Conservation (phyloP, 768 basidiomycete genomes). For the Imleria badia region DNA sequence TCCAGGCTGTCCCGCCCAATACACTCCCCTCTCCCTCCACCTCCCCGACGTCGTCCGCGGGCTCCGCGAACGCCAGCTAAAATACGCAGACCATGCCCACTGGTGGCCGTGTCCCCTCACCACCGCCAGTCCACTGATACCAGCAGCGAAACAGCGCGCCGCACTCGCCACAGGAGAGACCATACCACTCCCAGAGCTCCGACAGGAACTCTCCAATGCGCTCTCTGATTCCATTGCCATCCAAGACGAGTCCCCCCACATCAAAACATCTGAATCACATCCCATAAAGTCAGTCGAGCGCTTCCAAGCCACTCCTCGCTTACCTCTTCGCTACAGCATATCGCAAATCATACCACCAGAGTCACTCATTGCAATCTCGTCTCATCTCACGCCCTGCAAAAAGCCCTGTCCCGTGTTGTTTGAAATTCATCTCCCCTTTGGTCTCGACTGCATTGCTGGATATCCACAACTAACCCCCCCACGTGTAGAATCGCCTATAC, state of each 20-base stretch:
- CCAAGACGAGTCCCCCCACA: background rate
- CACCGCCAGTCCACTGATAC: slow-evolving; percentile 12
- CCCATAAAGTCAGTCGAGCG: slow-evolving; percentile 71
- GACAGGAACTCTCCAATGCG: slow-evolving; percentile 52
- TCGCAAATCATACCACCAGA: slow-evolving; percentile 58
- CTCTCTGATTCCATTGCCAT: slow-evolving; percentile 44
- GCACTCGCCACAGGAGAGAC: slow-evolving; percentile 20
- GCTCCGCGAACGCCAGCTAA: slow-evolving; percentile 52
- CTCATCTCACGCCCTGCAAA: slow-evolving; percentile 28
- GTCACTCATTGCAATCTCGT: slow-evolving; percentile 42
- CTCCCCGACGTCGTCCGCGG: slow-evolving; percentile 56
- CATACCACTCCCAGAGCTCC: slow-evolving; percentile 32
- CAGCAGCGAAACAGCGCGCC: slow-evolving; percentile 23
- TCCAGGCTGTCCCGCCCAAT: slow-evolving; percentile 54
- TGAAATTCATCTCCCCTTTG: slow-evolving; percentile 32
- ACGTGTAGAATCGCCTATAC: no score
- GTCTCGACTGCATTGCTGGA: slow-evolving; percentile 35
- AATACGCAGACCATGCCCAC: slow-evolving; percentile 34
- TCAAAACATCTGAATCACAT: slow-evolving; percentile 66
- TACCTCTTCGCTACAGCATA: slow-evolving; percentile 35
- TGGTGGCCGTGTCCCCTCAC: slow-evolving; percentile 48
- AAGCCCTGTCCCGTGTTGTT: slow-evolving; percentile 34
- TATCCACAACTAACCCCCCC: slow-evolving; percentile 45
- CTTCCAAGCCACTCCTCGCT: background rate
- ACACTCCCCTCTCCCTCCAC: slow-evolving; percentile 63